Conservation (phyloP, 495 filamentous ascomycete species). For the Pyronema omphalodes region DNA sequence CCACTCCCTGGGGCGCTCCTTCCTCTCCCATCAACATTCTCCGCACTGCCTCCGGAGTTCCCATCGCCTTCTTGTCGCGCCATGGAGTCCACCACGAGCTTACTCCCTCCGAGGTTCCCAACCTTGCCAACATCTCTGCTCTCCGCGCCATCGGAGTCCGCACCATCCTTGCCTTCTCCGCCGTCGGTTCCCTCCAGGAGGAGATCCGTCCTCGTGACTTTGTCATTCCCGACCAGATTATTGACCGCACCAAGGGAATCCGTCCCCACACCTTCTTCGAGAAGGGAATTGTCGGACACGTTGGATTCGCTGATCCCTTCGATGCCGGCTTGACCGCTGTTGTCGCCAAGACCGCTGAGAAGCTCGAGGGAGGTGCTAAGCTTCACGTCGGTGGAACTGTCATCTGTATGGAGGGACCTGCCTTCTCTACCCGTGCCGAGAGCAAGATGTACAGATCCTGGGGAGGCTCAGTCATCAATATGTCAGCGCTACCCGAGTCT, state of each 20-base stretch:
- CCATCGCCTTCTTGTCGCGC: slow-evolving; percentile 84
- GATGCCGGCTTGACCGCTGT: slow-evolving; percentile 56
- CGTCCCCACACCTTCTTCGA: slow-evolving; percentile 93
- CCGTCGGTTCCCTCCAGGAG: slow-evolving; percentile 79
- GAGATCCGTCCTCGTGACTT: slow-evolving; percentile 90
- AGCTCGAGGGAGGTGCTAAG: slow-evolving; percentile 59
- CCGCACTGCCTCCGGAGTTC: slow-evolving; percentile 54
- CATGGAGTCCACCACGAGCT: slow-evolving; percentile 78
- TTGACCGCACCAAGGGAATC: slow-evolving; percentile 91
- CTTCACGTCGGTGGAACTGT: slow-evolving; percentile 64
- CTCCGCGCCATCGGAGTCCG: slow-evolving; percentile 76
- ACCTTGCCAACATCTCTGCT: slow-evolving; percentile 87
- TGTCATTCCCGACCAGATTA: slow-evolving; percentile 85
- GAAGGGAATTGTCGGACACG: slow-evolving; percentile 78
- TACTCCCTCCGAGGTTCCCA: slow-evolving; percentile 79
- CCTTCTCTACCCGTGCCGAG: slow-evolving; percentile 95
- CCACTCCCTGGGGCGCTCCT: slow-evolving; percentile 81
- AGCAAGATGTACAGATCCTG: slow-evolving; percentile 81
- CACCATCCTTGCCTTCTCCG: slow-evolving; percentile 80
- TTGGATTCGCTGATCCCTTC: slow-evolving; percentile 91
- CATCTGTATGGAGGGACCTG: slow-evolving; percentile 92
- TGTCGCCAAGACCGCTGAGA: slow-evolving; percentile 36
- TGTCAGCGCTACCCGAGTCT: slow-evolving; percentile 89
- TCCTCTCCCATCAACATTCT: slow-evolving; percentile 84
- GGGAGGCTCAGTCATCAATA: slow-evolving; percentile 89